Evolutionary conservation across 768 basidiomycete species (phyloP), one percentile per base, ranked within the genome.

Genomic region (Filobasidium floriforme): DNA sequence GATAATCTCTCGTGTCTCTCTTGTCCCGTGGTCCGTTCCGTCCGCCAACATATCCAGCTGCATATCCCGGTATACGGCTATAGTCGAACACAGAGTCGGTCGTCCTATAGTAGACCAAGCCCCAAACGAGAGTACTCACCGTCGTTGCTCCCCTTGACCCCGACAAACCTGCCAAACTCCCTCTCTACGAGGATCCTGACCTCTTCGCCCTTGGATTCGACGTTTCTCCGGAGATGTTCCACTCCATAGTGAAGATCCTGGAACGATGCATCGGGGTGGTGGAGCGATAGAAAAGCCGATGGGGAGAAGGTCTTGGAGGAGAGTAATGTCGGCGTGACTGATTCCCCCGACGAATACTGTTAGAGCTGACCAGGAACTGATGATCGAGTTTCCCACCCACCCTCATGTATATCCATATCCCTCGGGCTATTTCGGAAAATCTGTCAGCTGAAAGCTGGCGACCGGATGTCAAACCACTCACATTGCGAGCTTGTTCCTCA

Each of bases 101-200:
- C 18, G 18, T 29, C 2, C 6, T 19, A 52, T 51, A 60, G 43
- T 41, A 46, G 51, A 19, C 28, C 41, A 15, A 26, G 19, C 22
- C 4, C 41, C 14, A 41, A 52, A 5, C 18, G 46, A 28, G 19
- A 18, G 49, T 60, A 72, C 74, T 62, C 77, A 92, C 93, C 89
- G 79, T 94, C 93, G n/a, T 90, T 94, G 10, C 89, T 89, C 10
- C 90, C 90, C 73, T 99, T 99, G 64, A 99, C 94, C 1, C 90
- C 89, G 19, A 98, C 94, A 73, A 98, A 99, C 14, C 92, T 84
- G 80, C 98, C 93, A 78, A 98, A 97, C 78, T 98, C 96, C 72
- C 97, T 92, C 76, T 97, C 93, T 11, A 99, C 96, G 40, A 99
- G 83, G 24, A 93, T 85, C 46, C 92, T 83, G 65, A 98, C 87